Base-by-base conservation (phyloP, 306 rosid species). In the Castanospermum australe region DNA sequence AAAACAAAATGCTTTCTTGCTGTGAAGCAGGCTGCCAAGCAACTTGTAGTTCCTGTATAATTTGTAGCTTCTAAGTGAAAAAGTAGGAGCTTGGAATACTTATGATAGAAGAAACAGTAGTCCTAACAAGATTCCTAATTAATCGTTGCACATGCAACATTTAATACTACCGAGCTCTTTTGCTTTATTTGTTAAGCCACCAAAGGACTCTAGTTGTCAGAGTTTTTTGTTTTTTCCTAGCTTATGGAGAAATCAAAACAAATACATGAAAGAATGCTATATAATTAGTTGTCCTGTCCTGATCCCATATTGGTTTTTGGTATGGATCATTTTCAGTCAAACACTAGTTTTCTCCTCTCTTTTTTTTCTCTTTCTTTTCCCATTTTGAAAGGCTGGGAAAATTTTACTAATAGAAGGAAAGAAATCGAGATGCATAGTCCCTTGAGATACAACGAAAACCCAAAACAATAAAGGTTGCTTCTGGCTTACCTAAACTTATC, bases 121-220 rank as follows among this genome's bases (percentile, higher is more conserved):
- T 81, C 81, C 81, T 73, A 77, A 82, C 62, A 47, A 89, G 85
- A 83, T 87, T 90, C 82, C 71, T 54, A 33, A 71, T 79, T 81
- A 72, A 75, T 79, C 57, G 75, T 60, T 70, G 79, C 96, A 90
- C 92, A 87, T 92, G 95, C 87, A n/a, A 70, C 89, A 87, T 76
- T 89, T 86, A 86, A 81, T 85, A 64, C 83, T 71, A 77, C 68
- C 69, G 51, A 47, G 48, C 84, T 86, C 80, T 84, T 72, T 86
- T 86, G 84, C 91, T 86, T 89, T 83, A 84, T 89, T 87, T 87
- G 92, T 83, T 87, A 77, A 78, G 79, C 88, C 54, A 89, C 86
- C 87, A 79, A 66, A 76, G 79, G 87, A 81, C 89, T 82, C 79
- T 32, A 50, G 77, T 76, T 79, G 78, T 73, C 71, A 73, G 66